Conservation (phyloP, 2,329 filamentous ascomycete genomes). For the Ceratocystis ficicola region DNA sequence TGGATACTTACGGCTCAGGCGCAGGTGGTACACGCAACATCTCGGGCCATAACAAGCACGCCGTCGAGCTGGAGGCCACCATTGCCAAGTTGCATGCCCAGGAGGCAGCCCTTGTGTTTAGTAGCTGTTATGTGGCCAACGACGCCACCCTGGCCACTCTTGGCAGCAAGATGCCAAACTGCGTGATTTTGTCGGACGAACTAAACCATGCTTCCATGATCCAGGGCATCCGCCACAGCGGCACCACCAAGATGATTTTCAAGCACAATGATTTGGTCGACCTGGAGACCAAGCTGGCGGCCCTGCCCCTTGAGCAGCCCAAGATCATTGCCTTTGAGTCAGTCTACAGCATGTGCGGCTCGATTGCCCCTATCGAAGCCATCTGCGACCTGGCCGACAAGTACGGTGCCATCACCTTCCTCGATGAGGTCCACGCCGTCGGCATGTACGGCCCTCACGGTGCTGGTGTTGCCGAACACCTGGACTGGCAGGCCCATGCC, state of each 20-base stretch:
- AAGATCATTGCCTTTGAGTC: constrained; percentile 99
- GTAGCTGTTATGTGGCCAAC: constrained; percentile 96
- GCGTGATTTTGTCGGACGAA: constrained; percentile 94
- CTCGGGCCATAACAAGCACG: constrained; percentile 93
- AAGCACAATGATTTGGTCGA: constrained; percentile 96
- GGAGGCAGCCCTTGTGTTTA: constrained; percentile 86
- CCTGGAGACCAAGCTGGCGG: constrained; percentile 81
- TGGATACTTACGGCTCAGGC: constrained; percentile 89
- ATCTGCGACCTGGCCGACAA: constrained; percentile 96
- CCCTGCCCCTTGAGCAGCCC: constrained; percentile 69
- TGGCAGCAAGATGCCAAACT: constrained; percentile 92
- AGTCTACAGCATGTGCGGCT: constrained; percentile 98
- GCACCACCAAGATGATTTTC: constrained; percentile 95
- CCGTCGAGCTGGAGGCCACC: constrained; percentile 68
- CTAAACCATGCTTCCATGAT: constrained; percentile 99
- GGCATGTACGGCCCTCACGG: constrained; percentile 97
- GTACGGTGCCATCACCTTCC: constrained; percentile 92
- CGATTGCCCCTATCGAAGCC: constrained; percentile 85
- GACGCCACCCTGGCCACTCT: constrained; percentile 92
- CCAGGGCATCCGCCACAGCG: constrained; percentile 93
- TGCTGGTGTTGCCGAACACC: constrained; percentile 90
- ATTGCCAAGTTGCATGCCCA: constrained; percentile 83
- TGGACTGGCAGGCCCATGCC: constrained; percentile 80
- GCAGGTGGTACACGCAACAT: constrained; percentile 96
- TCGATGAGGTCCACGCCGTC: constrained; percentile 97